Evolutionary conservation across 2,329 filamentous ascomycete genomes (phyloP).

Genomic region (Elsinoe batatas): DNA sequence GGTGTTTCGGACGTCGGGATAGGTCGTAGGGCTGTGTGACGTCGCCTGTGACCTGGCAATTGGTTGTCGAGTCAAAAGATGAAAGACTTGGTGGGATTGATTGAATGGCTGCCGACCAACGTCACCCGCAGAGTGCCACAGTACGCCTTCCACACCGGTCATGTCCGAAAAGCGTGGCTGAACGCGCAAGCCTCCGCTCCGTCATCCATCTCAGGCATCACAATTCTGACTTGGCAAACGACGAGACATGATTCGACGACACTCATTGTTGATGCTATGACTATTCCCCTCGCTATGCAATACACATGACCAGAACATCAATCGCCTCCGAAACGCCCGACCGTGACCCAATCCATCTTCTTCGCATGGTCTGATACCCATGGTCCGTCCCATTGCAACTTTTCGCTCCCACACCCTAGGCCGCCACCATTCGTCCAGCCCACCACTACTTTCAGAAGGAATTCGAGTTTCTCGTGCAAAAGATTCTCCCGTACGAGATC

Average conservation of each 20-base stretch:
- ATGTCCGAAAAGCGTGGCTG: conserved; percentile 1
- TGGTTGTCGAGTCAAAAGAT: background rate
- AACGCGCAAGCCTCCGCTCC: conserved; percentile 9
- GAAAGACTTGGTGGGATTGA: background rate
- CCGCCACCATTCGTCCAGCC: conserved; percentile 65
- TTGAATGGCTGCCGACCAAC: background rate
- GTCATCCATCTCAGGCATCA: conserved; percentile 11
- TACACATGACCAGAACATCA: conserved; percentile 1
- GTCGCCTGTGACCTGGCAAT: conserved; percentile 2
- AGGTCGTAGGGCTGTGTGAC: background rate
- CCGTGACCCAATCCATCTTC: conserved; percentile 38
- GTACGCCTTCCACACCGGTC: background rate
- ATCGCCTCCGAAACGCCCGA: conserved; percentile 40
- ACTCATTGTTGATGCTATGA: background rate
- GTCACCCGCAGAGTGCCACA: conserved; percentile 1
- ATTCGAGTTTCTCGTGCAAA: conserved; percentile 63
- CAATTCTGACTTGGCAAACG: conserved; percentile 1
- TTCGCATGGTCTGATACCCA: conserved; percentile 35
- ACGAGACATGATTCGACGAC: background rate
- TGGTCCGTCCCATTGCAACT: conserved; percentile 35
- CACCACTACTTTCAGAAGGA: conserved; percentile 56
- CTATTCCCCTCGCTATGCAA: background rate
- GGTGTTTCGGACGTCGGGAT: conserved; percentile 6
- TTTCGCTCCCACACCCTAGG: conserved; percentile 42
- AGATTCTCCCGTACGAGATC: conserved; percentile 62